Percentiles rank a stretch among this genome's conserved stretches.
phyloP scores from a whole-genome alignment of 805 yeast genomes.

The Kodamaea lidongshanica region DNA sequence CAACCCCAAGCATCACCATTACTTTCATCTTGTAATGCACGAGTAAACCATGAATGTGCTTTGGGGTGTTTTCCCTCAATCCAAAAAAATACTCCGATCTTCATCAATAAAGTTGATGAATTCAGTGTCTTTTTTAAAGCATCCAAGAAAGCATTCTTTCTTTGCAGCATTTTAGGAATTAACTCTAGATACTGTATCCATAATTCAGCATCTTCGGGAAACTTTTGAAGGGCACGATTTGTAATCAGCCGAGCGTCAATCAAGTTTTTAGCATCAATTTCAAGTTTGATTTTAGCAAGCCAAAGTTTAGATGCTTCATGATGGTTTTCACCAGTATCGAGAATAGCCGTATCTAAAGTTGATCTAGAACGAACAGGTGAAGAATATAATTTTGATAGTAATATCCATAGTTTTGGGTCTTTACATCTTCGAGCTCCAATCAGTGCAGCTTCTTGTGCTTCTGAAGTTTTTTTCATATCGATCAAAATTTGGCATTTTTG shows the following conservation, averaged over 20 bases:
- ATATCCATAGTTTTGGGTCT: constrained; percentile 48
- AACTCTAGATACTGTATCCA: constrained; percentile 60
- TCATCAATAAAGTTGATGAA: constrained; percentile 49
- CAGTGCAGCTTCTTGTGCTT: constrained; percentile 44
- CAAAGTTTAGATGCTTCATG: constrained; percentile 48
- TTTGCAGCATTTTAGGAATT: constrained; percentile 42
- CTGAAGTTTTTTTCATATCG: constrained; percentile 19
- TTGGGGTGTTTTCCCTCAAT: constrained; percentile 54
- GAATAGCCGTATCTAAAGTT: constrained; percentile 58
- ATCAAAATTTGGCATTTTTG: constrained; percentile 56
- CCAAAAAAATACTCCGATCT: constrained; percentile 67
- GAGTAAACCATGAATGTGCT: constrained; percentile 68
- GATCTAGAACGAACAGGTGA: constrained; percentile 60
- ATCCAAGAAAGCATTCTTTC: constrained; percentile 55
- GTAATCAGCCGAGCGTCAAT: constrained; percentile 50
- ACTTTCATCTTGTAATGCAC: constrained; percentile 52
- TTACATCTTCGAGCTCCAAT: constrained; percentile 43
- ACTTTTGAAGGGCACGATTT: constrained; percentile 50
- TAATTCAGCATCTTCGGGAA: constrained; percentile 53
- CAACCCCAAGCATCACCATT: constrained; percentile 79
- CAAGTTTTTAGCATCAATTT: constrained; percentile 42
- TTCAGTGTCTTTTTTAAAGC: constrained; percentile 67
- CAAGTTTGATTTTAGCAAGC: constrained; percentile 54
- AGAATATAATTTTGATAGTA: constrained; percentile 41
- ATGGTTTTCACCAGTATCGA: constrained; percentile 34